Evolutionary conservation across 345 rosid genomes (phyloP), one percentile per base, ranked within the genome.

Genomic region (Syzygium jambos): DNA sequence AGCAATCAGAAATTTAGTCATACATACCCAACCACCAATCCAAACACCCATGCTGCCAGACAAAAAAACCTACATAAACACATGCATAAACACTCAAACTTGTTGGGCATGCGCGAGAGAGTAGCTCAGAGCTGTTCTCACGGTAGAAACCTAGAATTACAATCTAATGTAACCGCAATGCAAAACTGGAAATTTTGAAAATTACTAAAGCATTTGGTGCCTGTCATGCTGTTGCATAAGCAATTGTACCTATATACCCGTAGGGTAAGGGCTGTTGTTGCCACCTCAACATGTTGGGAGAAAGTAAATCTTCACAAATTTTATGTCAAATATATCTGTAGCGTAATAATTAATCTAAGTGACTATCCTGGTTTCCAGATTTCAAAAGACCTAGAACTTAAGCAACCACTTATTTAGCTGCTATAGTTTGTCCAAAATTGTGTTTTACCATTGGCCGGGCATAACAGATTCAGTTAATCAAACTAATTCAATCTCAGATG

Each of bases 1-100:
- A 73, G 85, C 78, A 84, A 84, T 84, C 84, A 34, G 89, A 80
- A 43, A 61, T 89, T 86, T 89, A 34, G 86, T 56, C n/a, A 73
- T 63, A 16, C 3, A 30, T 16, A 65, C 78, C 78, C 78, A 68
- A 38, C 78, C 78, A 30, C 78, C 41, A 68, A 68, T 16, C 56
- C 78, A 86, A 41, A 77, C 10, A 57, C 34, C 54, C 52, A 86
- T 7, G 15, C 77, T 65, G 52, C 49, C 80, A 38, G 25, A 73
- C 49, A 73, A 17, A 25, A 49, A 73, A 34, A 52, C 46, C 11
- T 5, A 34, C 80, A 19, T 2, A 68, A 68, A 34, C 80, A 19
- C 80, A 38, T 1, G 23, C 49, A 34, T 19, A 25, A 73, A 73
- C 80, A 73, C 49, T 73, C 80, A 73, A 34, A 73, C 80, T 73